phyloP scores from a whole-genome alignment of 2,329 filamentous ascomycete species.

The Penicillium freii region DNA sequence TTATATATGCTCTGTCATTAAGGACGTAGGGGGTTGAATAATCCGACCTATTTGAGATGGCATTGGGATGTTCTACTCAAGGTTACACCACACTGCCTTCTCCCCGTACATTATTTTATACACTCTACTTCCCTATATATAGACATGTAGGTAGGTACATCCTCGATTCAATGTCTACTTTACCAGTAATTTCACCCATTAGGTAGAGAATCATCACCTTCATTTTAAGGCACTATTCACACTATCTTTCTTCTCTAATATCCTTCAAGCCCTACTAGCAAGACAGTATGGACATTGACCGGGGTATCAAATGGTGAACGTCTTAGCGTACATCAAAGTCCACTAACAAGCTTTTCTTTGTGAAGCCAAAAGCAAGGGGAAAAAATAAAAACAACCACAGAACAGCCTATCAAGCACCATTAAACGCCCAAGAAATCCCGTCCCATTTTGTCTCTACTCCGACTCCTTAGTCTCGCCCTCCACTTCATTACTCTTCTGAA shows the following conservation, averaged over 20 bases:
- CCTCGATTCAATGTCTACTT: not conserved
- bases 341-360: not conserved
- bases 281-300: not conserved
- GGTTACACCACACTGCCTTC: not conserved
- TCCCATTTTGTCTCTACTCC: conserved; percentile 16
- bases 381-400: not conserved
- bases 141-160: not conserved
- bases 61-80: not conserved
- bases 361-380: not conserved
- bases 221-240: not conserved
- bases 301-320: conserved; percentile 1
- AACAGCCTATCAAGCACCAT: not conserved
- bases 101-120: not conserved
- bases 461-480: conserved; percentile 46
- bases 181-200: not conserved
- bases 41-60: not conserved
- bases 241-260: not conserved
- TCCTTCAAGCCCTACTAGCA: not conserved
- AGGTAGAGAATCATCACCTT: not conserved
- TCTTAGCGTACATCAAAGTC: not conserved
- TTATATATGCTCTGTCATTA: not conserved
- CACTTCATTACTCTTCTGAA: conserved; percentile 65
- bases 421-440: conserved; percentile 10
- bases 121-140: not conserved
- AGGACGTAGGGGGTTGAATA: not conserved